phyloP scores from a whole-genome alignment of 2,329 filamentous ascomycete genomes.

The Trichoderma afroharzianum region DNA sequence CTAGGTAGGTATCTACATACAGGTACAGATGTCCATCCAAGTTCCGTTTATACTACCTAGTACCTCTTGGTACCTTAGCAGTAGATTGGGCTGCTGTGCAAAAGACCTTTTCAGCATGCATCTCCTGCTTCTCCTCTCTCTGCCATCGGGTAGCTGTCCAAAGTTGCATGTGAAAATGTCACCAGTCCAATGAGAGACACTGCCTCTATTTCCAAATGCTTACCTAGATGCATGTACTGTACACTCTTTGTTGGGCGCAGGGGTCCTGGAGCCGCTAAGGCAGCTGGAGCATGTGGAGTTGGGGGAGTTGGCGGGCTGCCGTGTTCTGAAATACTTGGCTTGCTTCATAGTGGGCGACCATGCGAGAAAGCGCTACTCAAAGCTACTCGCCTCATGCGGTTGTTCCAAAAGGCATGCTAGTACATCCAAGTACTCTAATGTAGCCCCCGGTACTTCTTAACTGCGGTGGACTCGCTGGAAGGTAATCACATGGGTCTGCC shows the following conservation, averaged over 20 bases:
- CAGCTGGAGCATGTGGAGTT: conserved; percentile 1
- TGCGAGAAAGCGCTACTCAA: not conserved
- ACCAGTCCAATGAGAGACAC: not conserved
- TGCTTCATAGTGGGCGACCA: not conserved
- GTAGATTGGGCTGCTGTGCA: not conserved
- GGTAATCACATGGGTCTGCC: conserved; percentile 14
- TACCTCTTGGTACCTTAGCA: not conserved
- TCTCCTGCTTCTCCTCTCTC: not conserved
- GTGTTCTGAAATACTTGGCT: not conserved
- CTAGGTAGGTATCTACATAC: not conserved
- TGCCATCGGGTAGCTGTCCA: not conserved
- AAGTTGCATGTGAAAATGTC: not conserved
- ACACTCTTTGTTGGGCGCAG: conserved; percentile 1
- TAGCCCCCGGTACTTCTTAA: not conserved
- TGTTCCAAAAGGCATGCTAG: rapidly evolving
- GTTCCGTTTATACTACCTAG: not conserved
- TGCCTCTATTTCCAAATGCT: not conserved
- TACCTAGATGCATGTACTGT: not conserved
- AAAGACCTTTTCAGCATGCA: not conserved
- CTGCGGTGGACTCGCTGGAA: not conserved
- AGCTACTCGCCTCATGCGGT: not conserved
- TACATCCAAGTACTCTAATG: not conserved
- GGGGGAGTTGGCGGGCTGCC: not conserved
- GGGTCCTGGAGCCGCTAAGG: conserved; percentile 2
- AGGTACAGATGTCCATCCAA: not conserved